Base-by-base conservation (phyloP, 768 basidiomycete genomes). In the Panaeolus papilionaceus region DNA sequence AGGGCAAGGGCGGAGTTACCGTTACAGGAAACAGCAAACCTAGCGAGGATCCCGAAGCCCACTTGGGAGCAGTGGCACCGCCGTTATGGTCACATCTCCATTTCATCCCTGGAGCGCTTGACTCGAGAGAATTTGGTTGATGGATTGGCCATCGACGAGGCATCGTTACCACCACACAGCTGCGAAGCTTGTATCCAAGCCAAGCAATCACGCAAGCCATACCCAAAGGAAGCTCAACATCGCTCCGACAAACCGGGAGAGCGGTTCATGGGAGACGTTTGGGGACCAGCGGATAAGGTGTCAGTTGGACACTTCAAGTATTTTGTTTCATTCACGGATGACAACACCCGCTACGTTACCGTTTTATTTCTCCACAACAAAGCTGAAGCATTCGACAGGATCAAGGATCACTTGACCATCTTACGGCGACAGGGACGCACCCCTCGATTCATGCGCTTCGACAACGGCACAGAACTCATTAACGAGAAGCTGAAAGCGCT, bases 121-220 rank as follows among this genome's bases (percentile, higher is more conserved):
- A 67, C 72, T 28, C 62, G 2, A 11, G 66, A 71, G 10, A 42
- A 51, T 0, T 68, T 73, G 64, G 71, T 77, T 20, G 38, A 23
- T 44, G 69, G 75, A 37, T 40, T 78, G 45, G 63, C 67, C 20
- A 64, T 75, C 1, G 70, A 74, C 64, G 49, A 66, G 51, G 67
- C 70, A 2, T 64, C 66, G 0, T 67, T 69, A 14, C 71, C 71
- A 54, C 68, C 67, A n/a, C 61, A 2, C 38, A 68, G 74, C 38
- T 81, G 79, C 38, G 70, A 74, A 58, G 70, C 75, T 10, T 83
- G 81, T 65, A 71, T 80, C 54, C 63, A 75, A 58, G 77, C 77
- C 1, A 82, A 83, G 69, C 68, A 71, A 1, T 75, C 76, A 28
- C 69, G 72, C 7, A 40, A 62, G 1, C 66, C 75, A 2, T 78